Evolutionary conservation across 2,329 filamentous ascomycete species (phyloP).

Genomic region (Emmonsiellopsis sp.): DNA sequence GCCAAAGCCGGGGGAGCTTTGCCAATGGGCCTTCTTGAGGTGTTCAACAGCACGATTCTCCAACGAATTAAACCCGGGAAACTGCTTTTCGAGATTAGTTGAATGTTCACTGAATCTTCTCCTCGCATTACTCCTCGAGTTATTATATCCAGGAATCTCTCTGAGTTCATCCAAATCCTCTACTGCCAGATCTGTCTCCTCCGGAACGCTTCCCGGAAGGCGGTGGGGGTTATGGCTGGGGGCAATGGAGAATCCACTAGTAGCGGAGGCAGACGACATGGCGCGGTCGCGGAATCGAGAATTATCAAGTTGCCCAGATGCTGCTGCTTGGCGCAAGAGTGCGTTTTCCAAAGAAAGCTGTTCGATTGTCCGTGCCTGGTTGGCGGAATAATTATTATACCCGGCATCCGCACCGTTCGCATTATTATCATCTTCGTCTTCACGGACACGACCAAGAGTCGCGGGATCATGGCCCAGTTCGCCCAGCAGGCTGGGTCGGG

Average conservation of each 20-base stretch:
- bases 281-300: constrained; percentile 30
- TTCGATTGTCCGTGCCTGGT: constrained; percentile 35
- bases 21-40: constrained; percentile 40
- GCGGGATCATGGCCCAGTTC: constrained; percentile 37
- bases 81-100: constrained; percentile 31
- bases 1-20: constrained; percentile 41
- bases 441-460: constrained; percentile 37
- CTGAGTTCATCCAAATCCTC: constrained; percentile 37
- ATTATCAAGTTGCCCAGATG: constrained; percentile 28
- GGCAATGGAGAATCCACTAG: constrained; percentile 24
- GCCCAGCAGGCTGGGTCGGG: constrained; percentile 43
- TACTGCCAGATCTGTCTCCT: constrained; percentile 34
- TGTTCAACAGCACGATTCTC: constrained; percentile 38
- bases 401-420: constrained; percentile 30
- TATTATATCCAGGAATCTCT: constrained; percentile 29
- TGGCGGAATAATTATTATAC: constrained; percentile 27
- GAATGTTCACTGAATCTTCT: constrained; percentile 38
- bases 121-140: constrained; percentile 26
- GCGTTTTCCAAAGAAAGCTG: constrained; percentile 40
- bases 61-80: constrained; percentile 24
- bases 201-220: constrained; percentile 31
- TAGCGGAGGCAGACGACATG: constrained; percentile 29
- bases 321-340: constrained; percentile 35
- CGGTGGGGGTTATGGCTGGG: constrained; percentile 26
- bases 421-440: constrained; percentile 38